Base-by-base conservation (phyloP, 441 rosid species). In the Gossypium schwendimanii region DNA sequence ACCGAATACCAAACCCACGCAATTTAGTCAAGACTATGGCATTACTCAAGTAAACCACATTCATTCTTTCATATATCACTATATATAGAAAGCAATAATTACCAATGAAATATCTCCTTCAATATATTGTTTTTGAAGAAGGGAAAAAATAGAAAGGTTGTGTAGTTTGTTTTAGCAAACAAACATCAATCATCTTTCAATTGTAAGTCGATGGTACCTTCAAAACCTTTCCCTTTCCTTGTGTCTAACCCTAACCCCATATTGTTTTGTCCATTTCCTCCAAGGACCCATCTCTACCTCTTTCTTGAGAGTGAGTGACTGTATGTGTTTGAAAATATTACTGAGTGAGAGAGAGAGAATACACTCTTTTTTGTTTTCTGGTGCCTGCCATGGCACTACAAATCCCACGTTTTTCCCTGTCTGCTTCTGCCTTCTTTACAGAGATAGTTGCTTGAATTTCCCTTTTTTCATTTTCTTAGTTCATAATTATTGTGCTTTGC, bases 151-250 rank as follows among this genome's bases (percentile, higher is more conserved):
- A 44, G 47, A 4, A 58, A 12, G 6, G 63, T 11, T 59, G 8
- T 45, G 18, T 63, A 31, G 21, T 24, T 68, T 26, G 59, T 31
- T 61, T 61, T 2, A 60, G 23, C 45, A 28, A 31, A 61, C 8
- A 61, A 8, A 10, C 12, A 31, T 61, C 45, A 31, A 15, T 52
- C 72, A 69, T 50, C 20, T 36, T 54, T 69, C 62, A 24, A 21
- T 69, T 31, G 44, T 69, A 69, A 52, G 60, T 58, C 57, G 64
- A 57, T 57, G 54, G 15, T 39, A 7, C 23, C 23, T 18, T 12
- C 39, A 57, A 39, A 70, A 21, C 64, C 64, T 39, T 70, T 44
- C 64, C 73, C 33, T 70, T 70, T 70, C 63, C 64, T 11, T 57
- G 12, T 70, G 8, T 50, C 60, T 57, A 57, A 54, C 53, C 64